These are phyloP conservation scores for Agroathelia rolfsii DNA, from an alignment of 1,284 basidiomycete genomes.

Conservation along the genomic window DNA sequence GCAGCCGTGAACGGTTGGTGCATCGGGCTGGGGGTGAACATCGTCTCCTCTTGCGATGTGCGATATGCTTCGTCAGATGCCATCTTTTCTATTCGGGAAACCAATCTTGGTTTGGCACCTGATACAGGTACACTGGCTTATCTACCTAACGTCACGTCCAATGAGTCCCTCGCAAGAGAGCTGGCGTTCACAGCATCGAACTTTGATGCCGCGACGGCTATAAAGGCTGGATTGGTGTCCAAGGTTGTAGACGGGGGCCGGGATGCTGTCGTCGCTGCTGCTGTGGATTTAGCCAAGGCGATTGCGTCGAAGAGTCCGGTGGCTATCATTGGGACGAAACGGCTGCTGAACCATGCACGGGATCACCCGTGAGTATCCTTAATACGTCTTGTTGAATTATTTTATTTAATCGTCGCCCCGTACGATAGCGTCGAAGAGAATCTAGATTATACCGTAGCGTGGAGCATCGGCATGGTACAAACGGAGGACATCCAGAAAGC, in stretches of 20 bases:
- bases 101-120: constrained; percentile 83
- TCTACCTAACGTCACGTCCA: constrained; percentile 75
- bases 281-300: constrained; percentile 53
- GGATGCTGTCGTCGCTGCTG: constrained; percentile 45
- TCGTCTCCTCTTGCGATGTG: constrained; percentile 76
- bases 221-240: constrained; percentile 70
- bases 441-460: constrained; percentile 67
- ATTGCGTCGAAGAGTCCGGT: constrained; percentile 79
- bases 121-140: constrained; percentile 87
- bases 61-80: constrained; percentile 60
- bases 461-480: constrained; percentile 69
- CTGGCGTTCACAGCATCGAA: constrained; percentile 69
- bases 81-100: constrained; percentile 79
- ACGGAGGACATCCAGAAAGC: constrained; percentile 36
- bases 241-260: constrained; percentile 61
- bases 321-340: constrained; percentile 77
- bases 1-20: constrained; percentile 72
- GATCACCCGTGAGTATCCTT: constrained; percentile 55
- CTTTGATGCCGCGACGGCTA: constrained; percentile 68
- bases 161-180: constrained; percentile 72
- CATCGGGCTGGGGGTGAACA: constrained; percentile 71
- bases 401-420: not conserved
- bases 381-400: not conserved
- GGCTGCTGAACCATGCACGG: constrained; percentile 59
- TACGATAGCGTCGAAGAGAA: constrained; percentile 62